Conservation (phyloP, 129 eudicot species). For the Glebionis coronaria region DNA sequence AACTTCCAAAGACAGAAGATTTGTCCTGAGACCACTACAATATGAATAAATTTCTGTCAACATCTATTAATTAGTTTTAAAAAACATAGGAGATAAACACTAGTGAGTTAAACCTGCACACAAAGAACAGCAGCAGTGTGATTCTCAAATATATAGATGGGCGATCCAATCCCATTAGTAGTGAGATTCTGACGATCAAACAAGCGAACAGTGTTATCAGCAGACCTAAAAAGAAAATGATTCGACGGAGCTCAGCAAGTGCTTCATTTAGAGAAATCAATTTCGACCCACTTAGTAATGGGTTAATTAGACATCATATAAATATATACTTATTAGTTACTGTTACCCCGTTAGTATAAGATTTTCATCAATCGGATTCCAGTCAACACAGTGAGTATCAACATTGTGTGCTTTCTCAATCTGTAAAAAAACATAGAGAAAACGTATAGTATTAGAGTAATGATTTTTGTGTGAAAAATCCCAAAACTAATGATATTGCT, state of each 20-base stretch:
- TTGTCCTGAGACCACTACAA: constrained; percentile 80
- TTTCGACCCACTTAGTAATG: background rate
- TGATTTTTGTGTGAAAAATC: background rate
- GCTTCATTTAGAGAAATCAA: background rate
- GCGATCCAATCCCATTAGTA: constrained; percentile 75
- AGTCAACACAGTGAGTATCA: constrained; percentile 97
- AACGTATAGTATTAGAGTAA: too few relatives aligned
- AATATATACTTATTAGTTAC: too few relatives aligned
- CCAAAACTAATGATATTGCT: background rate
- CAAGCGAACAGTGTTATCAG: constrained; percentile 78
- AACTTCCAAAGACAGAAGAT: constrained; percentile 90
- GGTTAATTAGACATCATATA: background rate
- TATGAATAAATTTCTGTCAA: background rate
- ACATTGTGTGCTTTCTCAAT: too few relatives aligned
- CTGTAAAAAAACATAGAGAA: too few relatives aligned
- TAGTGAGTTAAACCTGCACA: constrained; percentile 53
- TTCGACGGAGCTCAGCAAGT: background rate
- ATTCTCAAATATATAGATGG: constrained; percentile 73
- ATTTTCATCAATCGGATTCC: constrained; percentile 81
- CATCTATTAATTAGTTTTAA: background rate
- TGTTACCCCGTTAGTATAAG: constrained; percentile 78
- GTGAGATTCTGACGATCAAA: constrained; percentile 83
- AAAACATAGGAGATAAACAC: background rate
- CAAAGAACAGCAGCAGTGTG: constrained; percentile 89
- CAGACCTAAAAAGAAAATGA: constrained; percentile 50